Evolutionary conservation across 2,329 filamentous ascomycete species (phyloP).

Genomic region (Aspergillus vadensis): DNA sequence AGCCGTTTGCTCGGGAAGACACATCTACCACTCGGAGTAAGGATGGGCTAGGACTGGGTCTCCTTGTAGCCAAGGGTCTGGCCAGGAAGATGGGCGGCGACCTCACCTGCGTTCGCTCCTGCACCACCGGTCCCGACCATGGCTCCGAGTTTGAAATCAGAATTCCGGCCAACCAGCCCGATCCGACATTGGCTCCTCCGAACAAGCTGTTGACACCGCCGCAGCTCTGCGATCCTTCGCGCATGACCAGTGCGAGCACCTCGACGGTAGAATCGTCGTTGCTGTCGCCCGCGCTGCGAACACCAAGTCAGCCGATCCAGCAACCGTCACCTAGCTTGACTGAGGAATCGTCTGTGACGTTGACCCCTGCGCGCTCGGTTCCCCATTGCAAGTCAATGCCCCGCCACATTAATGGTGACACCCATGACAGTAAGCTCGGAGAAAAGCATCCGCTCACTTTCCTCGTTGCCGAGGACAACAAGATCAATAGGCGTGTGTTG

Average conservation of each 20-base stretch:
- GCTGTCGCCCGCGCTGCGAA: conserved; percentile 28
- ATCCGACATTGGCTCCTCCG: conserved; percentile 51
- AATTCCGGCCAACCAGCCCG: conserved; percentile 58
- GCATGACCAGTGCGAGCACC: conserved; percentile 26
- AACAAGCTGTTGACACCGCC: conserved; percentile 44
- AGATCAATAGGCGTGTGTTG: conserved; percentile 68
- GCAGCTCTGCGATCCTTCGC: conserved; percentile 23
- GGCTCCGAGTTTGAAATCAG: conserved; percentile 71
- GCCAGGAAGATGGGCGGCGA: conserved; percentile 70
- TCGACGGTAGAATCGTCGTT: conserved; percentile 24
- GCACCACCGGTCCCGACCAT: conserved; percentile 60
- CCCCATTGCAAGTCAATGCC: conserved; percentile 29
- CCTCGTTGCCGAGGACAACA: conserved; percentile 72
- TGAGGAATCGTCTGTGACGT: conserved; percentile 30
- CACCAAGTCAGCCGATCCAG: conserved; percentile 30
- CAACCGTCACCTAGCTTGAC: conserved; percentile 33
- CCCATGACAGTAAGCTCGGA: conserved; percentile 60
- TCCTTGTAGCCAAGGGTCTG: conserved; percentile 72
- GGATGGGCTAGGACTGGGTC: conserved; percentile 68
- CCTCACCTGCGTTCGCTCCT: conserved; percentile 64
- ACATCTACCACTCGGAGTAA: conserved; percentile 66
- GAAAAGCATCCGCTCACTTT: conserved; percentile 65
- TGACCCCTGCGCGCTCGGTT: conserved; percentile 25
- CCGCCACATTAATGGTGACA: conserved; percentile 29
- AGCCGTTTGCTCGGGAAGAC: conserved; percentile 69